phyloP scores from a whole-genome alignment of 495 filamentous ascomycete genomes.

The Physcia stellaris region DNA sequence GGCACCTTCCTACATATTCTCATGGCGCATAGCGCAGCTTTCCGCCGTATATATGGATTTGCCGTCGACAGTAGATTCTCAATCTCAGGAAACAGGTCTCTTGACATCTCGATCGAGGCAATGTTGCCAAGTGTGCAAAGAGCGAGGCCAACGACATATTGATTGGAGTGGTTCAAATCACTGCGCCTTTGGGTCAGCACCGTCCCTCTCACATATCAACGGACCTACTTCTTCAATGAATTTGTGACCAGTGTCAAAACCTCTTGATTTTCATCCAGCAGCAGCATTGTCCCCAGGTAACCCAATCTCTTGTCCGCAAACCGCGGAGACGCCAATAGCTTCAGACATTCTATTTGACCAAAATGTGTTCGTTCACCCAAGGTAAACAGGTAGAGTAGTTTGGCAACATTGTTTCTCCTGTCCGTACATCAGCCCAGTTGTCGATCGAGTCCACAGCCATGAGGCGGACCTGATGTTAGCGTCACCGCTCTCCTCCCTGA shows the following conservation, averaged over 20 bases:
- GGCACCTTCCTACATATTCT: constrained; percentile 95
- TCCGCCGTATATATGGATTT: constrained; percentile 92
- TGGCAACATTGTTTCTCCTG: constrained; percentile 97
- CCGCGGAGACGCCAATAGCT: constrained; percentile 86
- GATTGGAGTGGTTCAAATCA: constrained; percentile 92
- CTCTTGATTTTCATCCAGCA: constrained; percentile 97
- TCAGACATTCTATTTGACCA: constrained; percentile 98
- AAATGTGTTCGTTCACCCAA: constrained; percentile 98
- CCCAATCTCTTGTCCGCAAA: constrained; percentile 97
- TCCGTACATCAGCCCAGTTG: constrained; percentile 4
- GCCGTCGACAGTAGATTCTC: constrained; percentile 79
- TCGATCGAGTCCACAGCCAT: constrained; percentile 1
- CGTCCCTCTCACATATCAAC: not conserved
- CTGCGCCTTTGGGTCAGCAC: constrained; percentile 27
- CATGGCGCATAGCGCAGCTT: constrained; percentile 99
- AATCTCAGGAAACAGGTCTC: constrained; percentile 90
- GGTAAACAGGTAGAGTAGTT: constrained; percentile 94
- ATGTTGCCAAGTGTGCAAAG: constrained; percentile 95
- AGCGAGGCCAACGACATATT: constrained; percentile 94
- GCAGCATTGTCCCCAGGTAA: constrained; percentile 88
- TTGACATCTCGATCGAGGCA: constrained; percentile 95
- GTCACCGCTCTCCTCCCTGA: constrained; percentile 90
- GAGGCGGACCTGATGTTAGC: constrained; percentile 64
- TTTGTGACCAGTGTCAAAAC: constrained; percentile 95
- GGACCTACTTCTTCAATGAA: constrained; percentile 77